Conservation (phyloP, 1,139 yeast species). For the Geotrichum australiense region DNA sequence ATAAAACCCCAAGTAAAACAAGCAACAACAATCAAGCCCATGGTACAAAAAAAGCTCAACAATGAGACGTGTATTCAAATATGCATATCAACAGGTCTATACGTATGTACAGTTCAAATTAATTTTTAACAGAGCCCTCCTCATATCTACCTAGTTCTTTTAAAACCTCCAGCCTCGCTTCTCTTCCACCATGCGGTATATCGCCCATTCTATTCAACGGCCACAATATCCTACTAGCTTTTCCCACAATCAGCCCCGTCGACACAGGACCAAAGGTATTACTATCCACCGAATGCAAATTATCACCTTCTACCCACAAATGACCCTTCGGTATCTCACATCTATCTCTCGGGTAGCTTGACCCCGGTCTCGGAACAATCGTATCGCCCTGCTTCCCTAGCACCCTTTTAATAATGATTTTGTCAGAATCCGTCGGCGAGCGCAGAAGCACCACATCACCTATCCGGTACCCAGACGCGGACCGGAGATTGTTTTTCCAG, state of each 20-base stretch:
- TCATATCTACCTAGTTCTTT: too few relatives aligned
- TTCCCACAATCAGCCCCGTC: slow-evolving; percentile 68
- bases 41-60: too few relatives aligned
- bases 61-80: too few relatives aligned
- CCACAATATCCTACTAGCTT: slow-evolving; percentile 58
- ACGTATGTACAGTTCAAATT: too few relatives aligned
- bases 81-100: too few relatives aligned
- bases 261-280: slow-evolving; percentile 83
- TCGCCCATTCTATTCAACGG: slow-evolving; percentile 50
- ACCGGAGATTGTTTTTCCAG: slow-evolving; percentile 54
- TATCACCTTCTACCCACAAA: slow-evolving; percentile 94
- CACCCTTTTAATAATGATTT: slow-evolving; percentile 67
- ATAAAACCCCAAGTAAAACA: too few relatives aligned
- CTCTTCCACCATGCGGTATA: slow-evolving; percentile 30
- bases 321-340: slow-evolving; percentile 71
- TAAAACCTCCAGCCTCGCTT: slow-evolving; percentile 24
- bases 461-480: slow-evolving; percentile 37
- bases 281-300: slow-evolving; percentile 75
- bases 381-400: slow-evolving; percentile 68
- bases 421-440: slow-evolving; percentile 73
- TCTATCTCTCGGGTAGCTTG: slow-evolving; percentile 49
- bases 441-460: slow-evolving; percentile 75
- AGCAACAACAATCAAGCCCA: too few relatives aligned
- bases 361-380: slow-evolving; percentile 49
- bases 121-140: too few relatives aligned